Evolutionary conservation across 2,329 filamentous ascomycete genomes (phyloP).

Genomic region (Microdochium bolleyi): DNA sequence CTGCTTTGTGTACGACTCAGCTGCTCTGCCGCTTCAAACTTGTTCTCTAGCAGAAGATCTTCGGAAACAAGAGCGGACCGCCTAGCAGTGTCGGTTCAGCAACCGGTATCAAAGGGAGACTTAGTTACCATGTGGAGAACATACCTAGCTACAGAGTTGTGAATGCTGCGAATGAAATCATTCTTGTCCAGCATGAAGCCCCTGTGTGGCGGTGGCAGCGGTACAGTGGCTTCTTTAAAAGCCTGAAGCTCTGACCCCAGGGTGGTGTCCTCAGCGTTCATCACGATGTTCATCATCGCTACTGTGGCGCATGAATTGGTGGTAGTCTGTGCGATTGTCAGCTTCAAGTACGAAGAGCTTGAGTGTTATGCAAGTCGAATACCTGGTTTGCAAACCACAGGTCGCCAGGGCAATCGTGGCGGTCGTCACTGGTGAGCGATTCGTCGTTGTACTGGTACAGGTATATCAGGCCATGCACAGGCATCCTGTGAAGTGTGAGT

Average conservation of each 20-base stretch:
- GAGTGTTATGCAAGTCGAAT: constrained; percentile 8
- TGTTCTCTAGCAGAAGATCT: constrained; percentile 57
- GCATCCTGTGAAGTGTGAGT: constrained; percentile 44
- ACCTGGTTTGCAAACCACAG: constrained; percentile 96
- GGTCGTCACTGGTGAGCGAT: constrained; percentile 38
- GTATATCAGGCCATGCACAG: constrained; percentile 81
- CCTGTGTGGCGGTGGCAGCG: constrained; percentile 62
- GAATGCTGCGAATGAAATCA: constrained; percentile 67
- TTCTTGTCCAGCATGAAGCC: constrained; percentile 71
- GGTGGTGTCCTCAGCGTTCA: constrained; percentile 63
- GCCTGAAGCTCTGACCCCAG: constrained; percentile 62
- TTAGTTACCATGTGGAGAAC: constrained; percentile 9
- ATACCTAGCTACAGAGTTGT: constrained; percentile 79
- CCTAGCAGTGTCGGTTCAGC: constrained; percentile 24
- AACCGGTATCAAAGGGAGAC: neutral
- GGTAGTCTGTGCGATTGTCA: constrained; percentile 49
- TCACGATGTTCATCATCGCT: constrained; percentile 85
- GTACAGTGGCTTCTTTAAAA: constrained; percentile 66
- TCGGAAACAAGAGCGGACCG: constrained; percentile 70
- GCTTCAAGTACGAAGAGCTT: neutral
- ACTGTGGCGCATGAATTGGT: constrained; percentile 88
- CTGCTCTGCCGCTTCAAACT: constrained; percentile 33
- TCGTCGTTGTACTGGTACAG: constrained; percentile 65
- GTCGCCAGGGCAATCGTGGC: constrained; percentile 46
- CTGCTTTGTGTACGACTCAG: constrained; percentile 21